phyloP scores from a whole-genome alignment of 129 eudicot species.

The Sambucus nigra region DNA sequence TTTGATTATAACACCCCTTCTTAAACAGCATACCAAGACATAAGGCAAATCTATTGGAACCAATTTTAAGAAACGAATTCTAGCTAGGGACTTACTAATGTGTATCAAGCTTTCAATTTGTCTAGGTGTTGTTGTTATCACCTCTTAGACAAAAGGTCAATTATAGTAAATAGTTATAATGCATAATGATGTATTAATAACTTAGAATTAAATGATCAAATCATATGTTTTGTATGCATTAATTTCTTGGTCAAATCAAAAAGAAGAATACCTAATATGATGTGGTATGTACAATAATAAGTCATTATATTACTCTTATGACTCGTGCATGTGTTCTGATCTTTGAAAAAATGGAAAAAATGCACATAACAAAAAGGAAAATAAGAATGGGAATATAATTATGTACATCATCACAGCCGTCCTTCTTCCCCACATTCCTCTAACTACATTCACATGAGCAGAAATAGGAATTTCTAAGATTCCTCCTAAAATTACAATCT shows the following conservation, averaged over 20 bases:
- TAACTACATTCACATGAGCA: conserved; percentile 71
- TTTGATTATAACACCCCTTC: not conserved
- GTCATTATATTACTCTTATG: too few relatives aligned
- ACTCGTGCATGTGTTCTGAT: too few relatives aligned
- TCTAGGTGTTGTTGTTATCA: conserved; percentile 94
- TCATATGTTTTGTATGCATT: too few relatives aligned
- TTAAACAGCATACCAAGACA: not conserved
- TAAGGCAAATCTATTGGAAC: conserved; percentile 24
- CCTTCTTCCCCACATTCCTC: conserved; percentile 72
- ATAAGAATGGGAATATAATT: not conserved
- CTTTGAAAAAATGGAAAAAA: not conserved
- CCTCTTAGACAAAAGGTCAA: conserved; percentile 35
- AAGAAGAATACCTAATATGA: too few relatives aligned
- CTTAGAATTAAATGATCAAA: too few relatives aligned
- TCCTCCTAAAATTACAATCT: conserved; percentile 66
- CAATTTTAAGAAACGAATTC: conserved; percentile 81
- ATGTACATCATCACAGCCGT: conserved; percentile 74
- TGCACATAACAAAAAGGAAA: not conserved
- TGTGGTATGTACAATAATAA: too few relatives aligned
- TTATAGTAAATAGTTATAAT: not conserved
- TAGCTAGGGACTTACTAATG: conserved; percentile 83
- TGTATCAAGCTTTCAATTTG: conserved; percentile 95
- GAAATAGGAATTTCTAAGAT: conserved; percentile 43
- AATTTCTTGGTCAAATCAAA: too few relatives aligned
- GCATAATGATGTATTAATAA: not conserved